A percentile compares a stretch with the other conserved stretches of the same genome.
Evolutionary conservation across 2,329 filamentous ascomycete species (phyloP).

Genomic region (Tolypocladium sp.): DNA sequence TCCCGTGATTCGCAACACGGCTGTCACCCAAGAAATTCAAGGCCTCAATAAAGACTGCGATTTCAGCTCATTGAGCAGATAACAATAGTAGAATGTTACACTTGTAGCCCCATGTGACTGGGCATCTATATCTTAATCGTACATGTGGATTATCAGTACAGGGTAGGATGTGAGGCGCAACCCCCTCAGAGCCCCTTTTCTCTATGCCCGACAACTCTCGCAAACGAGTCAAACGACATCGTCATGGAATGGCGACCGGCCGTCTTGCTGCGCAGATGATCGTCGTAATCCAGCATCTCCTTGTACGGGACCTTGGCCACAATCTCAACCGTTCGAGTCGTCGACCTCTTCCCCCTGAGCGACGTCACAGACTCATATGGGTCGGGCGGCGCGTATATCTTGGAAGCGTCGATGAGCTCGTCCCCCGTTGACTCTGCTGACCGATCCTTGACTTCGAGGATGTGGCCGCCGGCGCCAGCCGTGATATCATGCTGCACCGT

Average conservation of each 20-base stretch:
- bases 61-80: background rate
- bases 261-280: conserved; percentile 80
- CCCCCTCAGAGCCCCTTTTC: conserved; percentile 35
- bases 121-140: background rate
- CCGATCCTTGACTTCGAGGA: conserved; percentile 59
- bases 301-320: conserved; percentile 84
- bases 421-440: conserved; percentile 28
- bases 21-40: background rate
- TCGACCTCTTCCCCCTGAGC: conserved; percentile 39
- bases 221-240: conserved; percentile 50
- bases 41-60: background rate
- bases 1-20: background rate
- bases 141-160: background rate
- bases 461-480: conserved; percentile 60
- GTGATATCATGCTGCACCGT: conserved; percentile 76
- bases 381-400: conserved; percentile 82
- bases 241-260: conserved; percentile 62
- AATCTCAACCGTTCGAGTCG: conserved; percentile 51
- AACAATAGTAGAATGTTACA: background rate
- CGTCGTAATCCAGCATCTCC: conserved; percentile 93
- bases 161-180: background rate
- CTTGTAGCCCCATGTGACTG: background rate
- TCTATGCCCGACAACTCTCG: conserved; percentile 42
- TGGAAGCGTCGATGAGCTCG: conserved; percentile 53
- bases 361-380: conserved; percentile 60